phyloP scores from a whole-genome alignment of 495 filamentous ascomycete genomes.

The Xylaria intraflava region DNA sequence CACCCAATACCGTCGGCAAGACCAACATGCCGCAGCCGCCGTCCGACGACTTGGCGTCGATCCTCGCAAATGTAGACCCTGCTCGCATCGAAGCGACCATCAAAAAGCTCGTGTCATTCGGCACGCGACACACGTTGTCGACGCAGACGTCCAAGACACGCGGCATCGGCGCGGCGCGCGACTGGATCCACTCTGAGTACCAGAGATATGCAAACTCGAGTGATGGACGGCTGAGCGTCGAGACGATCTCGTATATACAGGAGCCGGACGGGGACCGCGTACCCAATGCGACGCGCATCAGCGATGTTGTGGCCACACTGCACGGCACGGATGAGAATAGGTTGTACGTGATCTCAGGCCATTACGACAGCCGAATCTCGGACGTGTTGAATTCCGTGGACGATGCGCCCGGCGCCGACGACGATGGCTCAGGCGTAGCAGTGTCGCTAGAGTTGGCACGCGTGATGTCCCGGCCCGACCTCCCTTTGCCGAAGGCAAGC shows the following conservation, averaged over 20 bases:
- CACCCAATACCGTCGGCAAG: slow-evolving; percentile 23
- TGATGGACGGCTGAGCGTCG: slow-evolving; percentile 38
- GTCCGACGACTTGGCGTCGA: slow-evolving; percentile 34
- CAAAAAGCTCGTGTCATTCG: slow-evolving; percentile 43
- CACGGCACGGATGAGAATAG: slow-evolving; percentile 41
- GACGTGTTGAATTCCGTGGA: slow-evolving; percentile 42
- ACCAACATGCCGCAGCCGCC: slow-evolving; percentile 39
- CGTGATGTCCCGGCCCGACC: slow-evolving; percentile 33
- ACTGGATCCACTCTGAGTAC: slow-evolving; percentile 46
- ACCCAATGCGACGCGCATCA: slow-evolving; percentile 39
- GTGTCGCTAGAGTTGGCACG: slow-evolving; percentile 45
- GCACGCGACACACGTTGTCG: slow-evolving; percentile 47
- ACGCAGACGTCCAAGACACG: slow-evolving; percentile 35
- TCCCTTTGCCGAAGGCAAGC: slow-evolving; percentile 35
- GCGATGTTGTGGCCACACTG: slow-evolving; percentile 45
- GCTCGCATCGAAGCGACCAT: slow-evolving; percentile 39
- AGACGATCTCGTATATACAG: slow-evolving; percentile 41
- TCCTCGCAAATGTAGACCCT: slow-evolving; percentile 37
- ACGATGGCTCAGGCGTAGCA: slow-evolving; percentile 38
- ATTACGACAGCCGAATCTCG: slow-evolving; percentile 47
- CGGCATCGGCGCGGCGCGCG: slow-evolving; percentile 49
- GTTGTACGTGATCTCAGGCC: slow-evolving; percentile 45
- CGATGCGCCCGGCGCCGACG: slow-evolving; percentile 49
- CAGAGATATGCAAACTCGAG: slow-evolving; percentile 29
- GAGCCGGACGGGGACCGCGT: slow-evolving; percentile 32